Evolutionary conservation across 2,329 filamentous ascomycete species (phyloP), one percentile per base, ranked within the genome.

Genomic region (Blastomyces parvus): DNA sequence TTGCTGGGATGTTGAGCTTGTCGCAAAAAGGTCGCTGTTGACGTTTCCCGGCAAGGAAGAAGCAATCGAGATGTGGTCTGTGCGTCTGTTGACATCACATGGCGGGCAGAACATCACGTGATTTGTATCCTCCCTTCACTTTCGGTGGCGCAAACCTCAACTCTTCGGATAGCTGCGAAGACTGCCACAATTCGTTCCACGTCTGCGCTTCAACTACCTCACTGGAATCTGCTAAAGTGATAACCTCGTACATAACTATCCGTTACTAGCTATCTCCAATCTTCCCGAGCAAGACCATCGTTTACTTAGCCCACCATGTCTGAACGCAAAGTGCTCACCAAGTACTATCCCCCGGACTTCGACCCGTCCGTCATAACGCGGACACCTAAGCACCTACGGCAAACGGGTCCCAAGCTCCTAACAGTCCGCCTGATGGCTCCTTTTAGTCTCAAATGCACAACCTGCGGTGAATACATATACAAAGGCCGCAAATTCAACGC

Each of bases 401-500:
- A 85, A 63, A 83, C 84, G 7, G 92, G 90, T 0, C 90, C 90
- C 0, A 90, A 90, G 69, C 83, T 91, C 9, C 90, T 95, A 71
- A 91, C 88, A 0, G 91, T 97, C 61, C 88, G 92, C 55, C 82
- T 97, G 42, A 97, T 97, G 91, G 88, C 89, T 0, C 90, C 91
- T 3, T 94, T 92, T 77, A 86, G 83, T 60, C 90, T 92, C 86
- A 87, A 87, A 72, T 92, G 89, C 74, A 86, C 76, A 14, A 77
- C 78, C 38, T 86, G 84, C 70, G 85, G 85, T 71, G 89, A 95
- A 77, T 96, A 88, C 79, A 94, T 96, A 72, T 93, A 95, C 81
- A 90, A 91, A 70, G 92, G 92, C 0, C 86, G 92, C 65, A 97
- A 97, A 72, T 97, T 97, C 83, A 97, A 97, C 77, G 88, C 91